Base-by-base conservation (phyloP, 108 stramenopile species). In the Skeletonema potamos region DNA sequence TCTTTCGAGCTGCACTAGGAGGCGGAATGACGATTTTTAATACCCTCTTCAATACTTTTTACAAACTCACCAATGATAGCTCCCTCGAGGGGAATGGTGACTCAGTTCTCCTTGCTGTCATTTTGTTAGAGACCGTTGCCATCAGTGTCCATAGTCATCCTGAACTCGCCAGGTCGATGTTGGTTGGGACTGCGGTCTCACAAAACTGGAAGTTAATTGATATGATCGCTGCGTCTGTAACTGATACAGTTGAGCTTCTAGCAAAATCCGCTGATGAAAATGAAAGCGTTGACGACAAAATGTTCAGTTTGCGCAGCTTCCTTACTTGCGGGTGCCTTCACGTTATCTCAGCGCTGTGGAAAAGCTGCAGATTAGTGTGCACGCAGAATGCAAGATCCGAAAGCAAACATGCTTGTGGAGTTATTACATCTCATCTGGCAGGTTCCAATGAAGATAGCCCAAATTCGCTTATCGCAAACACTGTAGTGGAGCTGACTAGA, bases 271-370 rank as follows among this genome's bases (percentile, higher is more conserved):
- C 48, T 15, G 48, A 57, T 46, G 70, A 68, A 71, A 22, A 72
- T 12, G 39, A 68, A 56, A 11, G 4, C 15, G 28, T 57, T 22
- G 54, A 79, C 34, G 58, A 54, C 13, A 62, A 61, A 24, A 17
- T 55, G 54, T 26, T 79, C 27, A 72, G 26, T 27, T 66, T 79
- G 17, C 70, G 70, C 48, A 72, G 66, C 54, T 54, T 46, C 43
- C 34, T 79, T 48, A 51, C 77, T n/a, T 56, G 58, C 30, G 58
- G 66, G 27, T 72, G 70, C 55, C 60, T 79, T n/a, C 64, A 62
- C 18, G 59, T 72, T 11, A 41, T 79, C 15, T 66, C 65, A 33
- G 66, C 67, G 20, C 66, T 79, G 10, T 79, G 77, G 77, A 79
- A 66, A 46, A 48, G 60, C 39, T 79, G 77, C 60, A 66, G 77